A percentile compares a stretch with the other conserved stretches of the same genome.
Conservation (phyloP, 2,329 filamentous ascomycete genomes). For the Aureobasidium subglaciale region DNA sequence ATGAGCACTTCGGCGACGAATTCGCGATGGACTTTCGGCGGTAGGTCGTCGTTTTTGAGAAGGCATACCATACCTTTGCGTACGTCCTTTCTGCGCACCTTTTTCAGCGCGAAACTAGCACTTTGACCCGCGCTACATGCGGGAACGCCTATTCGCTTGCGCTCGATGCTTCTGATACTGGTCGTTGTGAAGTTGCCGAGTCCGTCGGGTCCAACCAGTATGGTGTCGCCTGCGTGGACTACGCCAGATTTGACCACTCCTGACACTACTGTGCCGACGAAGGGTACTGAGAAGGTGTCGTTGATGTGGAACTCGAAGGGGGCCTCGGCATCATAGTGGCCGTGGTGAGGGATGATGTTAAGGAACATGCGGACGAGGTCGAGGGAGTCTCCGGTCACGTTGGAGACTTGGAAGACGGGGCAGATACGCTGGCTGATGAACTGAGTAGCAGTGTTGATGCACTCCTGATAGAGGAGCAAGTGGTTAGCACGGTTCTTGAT, state of each 20-base stretch:
- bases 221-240: constrained; percentile 80
- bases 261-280: constrained; percentile 91
- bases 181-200: constrained; percentile 85
- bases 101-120: constrained; percentile 83
- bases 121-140: constrained; percentile 87
- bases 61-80: constrained; percentile 97
- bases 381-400: constrained; percentile 87
- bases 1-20: constrained; percentile 74
- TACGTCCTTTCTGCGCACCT: constrained; percentile 82
- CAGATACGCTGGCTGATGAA: constrained; percentile 94
- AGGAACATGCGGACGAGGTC: constrained; percentile 87
- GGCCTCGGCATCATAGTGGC: constrained; percentile 79
- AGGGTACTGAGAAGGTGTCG: constrained; percentile 95
- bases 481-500: too few relatives aligned
- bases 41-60: constrained; percentile 59
- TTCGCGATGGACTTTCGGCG: constrained; percentile 47
- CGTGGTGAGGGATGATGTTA: constrained; percentile 91
- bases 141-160: constrained; percentile 83
- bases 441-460: constrained; percentile 89
- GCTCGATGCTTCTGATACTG: constrained; percentile 83
- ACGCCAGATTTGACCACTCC: constrained; percentile 81
- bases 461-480: too few relatives aligned
- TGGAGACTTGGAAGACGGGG: constrained; percentile 95
- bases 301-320: constrained; percentile 95
- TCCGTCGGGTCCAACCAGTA: constrained; percentile 84